phyloP scores from a whole-genome alignment of 441 rosid species.

The Syzygium syzygioides region DNA sequence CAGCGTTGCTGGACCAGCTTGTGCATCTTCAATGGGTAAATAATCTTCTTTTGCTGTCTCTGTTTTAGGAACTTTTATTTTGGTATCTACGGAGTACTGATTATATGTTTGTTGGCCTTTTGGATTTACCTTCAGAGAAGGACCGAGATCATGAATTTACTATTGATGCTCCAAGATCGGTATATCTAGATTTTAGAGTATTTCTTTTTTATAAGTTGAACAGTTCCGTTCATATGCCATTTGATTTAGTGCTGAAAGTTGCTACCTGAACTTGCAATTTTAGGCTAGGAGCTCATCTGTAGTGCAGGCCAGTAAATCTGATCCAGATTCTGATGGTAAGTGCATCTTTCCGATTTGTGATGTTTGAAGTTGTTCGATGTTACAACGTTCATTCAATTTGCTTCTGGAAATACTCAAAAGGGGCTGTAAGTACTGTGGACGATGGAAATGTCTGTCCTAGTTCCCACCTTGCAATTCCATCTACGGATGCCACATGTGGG shows the following conservation, averaged over 20 bases:
- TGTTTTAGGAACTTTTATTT: background rate
- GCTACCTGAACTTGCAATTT: conserved; percentile 23
- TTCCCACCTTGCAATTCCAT: conserved; percentile 31
- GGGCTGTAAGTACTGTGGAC: conserved; percentile 57
- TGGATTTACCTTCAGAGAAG: conserved; percentile 39
- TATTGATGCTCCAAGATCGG: conserved; percentile 34
- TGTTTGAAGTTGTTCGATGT: conserved; percentile 10
- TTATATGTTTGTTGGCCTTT: background rate
- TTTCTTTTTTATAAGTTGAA: background rate
- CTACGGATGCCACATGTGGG: background rate
- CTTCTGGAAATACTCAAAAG: conserved; percentile 28
- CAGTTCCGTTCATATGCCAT: background rate
- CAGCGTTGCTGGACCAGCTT: conserved; percentile 30
- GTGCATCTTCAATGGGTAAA: conserved; percentile 32
- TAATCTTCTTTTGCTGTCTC: background rate
- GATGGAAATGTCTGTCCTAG: conserved; percentile 42
- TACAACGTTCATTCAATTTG: conserved; percentile 16
- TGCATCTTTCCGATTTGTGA: conserved; percentile 1
- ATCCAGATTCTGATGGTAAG: conserved; percentile 10
- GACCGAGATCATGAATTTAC: conserved; percentile 24
- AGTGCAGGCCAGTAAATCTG: conserved; percentile 47
- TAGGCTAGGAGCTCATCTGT: conserved; percentile 32
- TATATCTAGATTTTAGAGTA: conserved; percentile 9
- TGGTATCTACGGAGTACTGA: background rate
- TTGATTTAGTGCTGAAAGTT: conserved; percentile 1